Percentiles rank a stretch among this genome's conserved stretches.
phyloP scores from a whole-genome alignment of 345 rosid species.

The Cardamine resedifolia region DNA sequence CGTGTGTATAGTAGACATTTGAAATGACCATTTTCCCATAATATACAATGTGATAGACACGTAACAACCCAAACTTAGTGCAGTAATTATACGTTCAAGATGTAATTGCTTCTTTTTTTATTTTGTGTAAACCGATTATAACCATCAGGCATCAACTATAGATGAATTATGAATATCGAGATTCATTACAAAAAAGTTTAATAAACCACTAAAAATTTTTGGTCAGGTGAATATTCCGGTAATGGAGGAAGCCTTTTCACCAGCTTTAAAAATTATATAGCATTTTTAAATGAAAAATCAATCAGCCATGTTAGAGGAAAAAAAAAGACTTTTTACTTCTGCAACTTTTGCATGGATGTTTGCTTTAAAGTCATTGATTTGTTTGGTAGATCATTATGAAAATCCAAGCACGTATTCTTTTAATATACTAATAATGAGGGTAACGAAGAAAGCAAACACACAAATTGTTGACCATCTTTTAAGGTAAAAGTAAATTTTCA shows the following conservation, averaged over 20 bases:
- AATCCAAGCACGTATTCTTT: not conserved
- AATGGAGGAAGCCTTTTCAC: conserved; percentile 22
- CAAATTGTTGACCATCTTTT: not conserved
- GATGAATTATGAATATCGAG: conserved; percentile 6
- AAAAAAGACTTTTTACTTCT: not conserved
- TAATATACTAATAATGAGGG: not conserved
- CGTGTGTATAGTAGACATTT: too few species aligned
- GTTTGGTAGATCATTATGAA: conserved; percentile 22
- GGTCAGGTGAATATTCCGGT: conserved; percentile 20
- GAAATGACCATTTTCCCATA: too few species aligned
- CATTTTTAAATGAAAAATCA: conserved; percentile 1
- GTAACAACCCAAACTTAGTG: not conserved
- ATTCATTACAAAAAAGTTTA: conserved; percentile 17
- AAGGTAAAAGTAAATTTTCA: too few species aligned
- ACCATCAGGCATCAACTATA: too few species aligned
- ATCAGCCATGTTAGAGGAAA: not conserved
- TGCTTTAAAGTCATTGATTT: conserved; percentile 15
- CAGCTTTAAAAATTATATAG: conserved; percentile 8
- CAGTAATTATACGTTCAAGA: not conserved
- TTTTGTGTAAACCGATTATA: not conserved
- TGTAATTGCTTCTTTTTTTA: not conserved
- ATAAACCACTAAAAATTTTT: not conserved
- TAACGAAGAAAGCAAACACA: conserved; percentile 12
- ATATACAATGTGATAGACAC: not conserved
- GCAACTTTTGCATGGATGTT: conserved; percentile 28